Percentiles rank a stretch among this genome's conserved stretches.
Conservation (phyloP, 2,329 filamentous ascomycete genomes). For the Monilinia fructigena region DNA sequence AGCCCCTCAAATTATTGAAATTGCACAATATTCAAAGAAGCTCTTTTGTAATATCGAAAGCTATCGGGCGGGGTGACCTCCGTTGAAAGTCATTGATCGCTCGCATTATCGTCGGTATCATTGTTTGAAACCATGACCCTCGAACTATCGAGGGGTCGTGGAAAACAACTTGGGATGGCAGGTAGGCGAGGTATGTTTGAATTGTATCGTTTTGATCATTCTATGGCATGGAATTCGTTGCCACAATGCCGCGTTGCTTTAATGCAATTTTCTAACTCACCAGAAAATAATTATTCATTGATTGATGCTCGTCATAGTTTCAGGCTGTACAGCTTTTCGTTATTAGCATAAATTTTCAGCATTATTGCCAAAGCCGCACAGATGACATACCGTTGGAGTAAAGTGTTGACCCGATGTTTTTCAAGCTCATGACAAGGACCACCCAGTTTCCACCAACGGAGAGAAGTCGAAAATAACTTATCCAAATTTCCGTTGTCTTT, state of each 20-base stretch:
- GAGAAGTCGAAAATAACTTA: constrained; percentile 1
- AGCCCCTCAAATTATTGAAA: background rate
- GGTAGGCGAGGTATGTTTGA: background rate
- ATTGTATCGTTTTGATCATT: background rate
- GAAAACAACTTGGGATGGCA: background rate
- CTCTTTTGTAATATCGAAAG: background rate
- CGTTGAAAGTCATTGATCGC: background rate
- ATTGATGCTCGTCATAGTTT: background rate
- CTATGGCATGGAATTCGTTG: constrained; percentile 5
- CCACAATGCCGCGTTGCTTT: background rate
- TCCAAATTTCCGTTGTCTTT: background rate
- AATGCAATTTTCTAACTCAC: background rate
- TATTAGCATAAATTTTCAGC: background rate
- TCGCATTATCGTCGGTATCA: background rate
- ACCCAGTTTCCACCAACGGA: background rate
- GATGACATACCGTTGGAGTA: background rate
- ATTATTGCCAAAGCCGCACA: background rate
- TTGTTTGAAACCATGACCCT: background rate
- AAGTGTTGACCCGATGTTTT: background rate
- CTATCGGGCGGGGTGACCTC: background rate
- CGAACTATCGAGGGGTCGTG: background rate
- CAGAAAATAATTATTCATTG: background rate
- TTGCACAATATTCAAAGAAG: background rate
- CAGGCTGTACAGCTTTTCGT: background rate
- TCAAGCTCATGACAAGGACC: background rate